Percentiles rank a stretch among this genome's conserved stretches.
Conservation (phyloP, 805 yeast species). For the Danielozyma ontarioensis region DNA sequence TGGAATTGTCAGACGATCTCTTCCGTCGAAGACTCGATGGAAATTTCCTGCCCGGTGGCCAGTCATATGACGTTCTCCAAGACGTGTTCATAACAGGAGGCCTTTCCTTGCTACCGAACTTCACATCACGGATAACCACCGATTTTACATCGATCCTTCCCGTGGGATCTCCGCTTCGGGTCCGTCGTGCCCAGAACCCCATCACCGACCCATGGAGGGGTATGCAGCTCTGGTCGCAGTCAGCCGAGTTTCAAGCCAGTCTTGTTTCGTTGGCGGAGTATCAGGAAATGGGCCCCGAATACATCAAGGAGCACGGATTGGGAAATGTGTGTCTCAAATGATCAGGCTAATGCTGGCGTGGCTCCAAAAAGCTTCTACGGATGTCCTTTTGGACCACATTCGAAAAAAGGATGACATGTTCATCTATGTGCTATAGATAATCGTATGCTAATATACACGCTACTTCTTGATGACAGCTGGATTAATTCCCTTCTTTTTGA, state of each 20-base stretch:
- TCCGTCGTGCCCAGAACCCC: slow-evolving; percentile 65
- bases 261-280: slow-evolving; percentile 68
- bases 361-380: too few relatives aligned
- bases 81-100: slow-evolving; percentile 90
- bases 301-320: slow-evolving; percentile 77
- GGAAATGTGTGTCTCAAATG: slow-evolving; percentile 62
- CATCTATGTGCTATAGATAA: too few relatives aligned
- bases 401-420: too few relatives aligned
- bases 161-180: slow-evolving; percentile 51
- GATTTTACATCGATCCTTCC: slow-evolving; percentile 77
- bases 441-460: too few relatives aligned
- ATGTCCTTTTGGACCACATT: too few relatives aligned
- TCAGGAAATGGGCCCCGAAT: slow-evolving; percentile 85
- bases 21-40: slow-evolving; percentile 56
- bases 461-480: slow-evolving; percentile 41
- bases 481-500: slow-evolving; percentile 69
- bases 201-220: slow-evolving; percentile 88
- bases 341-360: too few relatives aligned
- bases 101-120: slow-evolving; percentile 57
- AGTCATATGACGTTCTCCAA: slow-evolving; percentile 45
- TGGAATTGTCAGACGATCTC: slow-evolving; percentile 68
- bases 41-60: slow-evolving; percentile 49
- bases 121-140: slow-evolving; percentile 57
- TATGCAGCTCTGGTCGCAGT: slow-evolving; percentile 73
- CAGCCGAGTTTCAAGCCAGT: slow-evolving; percentile 39